phyloP scores from a whole-genome alignment of 2,329 filamentous ascomycete species.

The Trichoderma koningii region DNA sequence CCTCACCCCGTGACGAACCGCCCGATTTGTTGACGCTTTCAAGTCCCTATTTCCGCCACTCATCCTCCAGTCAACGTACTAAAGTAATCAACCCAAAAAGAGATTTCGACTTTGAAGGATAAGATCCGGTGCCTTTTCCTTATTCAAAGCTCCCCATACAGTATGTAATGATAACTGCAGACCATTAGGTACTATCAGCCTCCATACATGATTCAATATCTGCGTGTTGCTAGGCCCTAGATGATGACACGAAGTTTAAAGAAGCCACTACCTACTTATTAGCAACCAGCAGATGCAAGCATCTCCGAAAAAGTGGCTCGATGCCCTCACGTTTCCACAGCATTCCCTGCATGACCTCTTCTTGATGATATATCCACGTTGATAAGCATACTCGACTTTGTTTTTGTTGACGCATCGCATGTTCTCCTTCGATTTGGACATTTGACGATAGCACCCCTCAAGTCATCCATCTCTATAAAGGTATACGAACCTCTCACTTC shows the following conservation, averaged over 20 bases:
- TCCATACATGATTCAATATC: background rate
- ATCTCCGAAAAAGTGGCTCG: slow-evolving; percentile 3
- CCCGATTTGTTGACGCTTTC: too few species aligned
- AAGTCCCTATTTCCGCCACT: background rate
- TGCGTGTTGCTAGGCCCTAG: slow-evolving; percentile 14
- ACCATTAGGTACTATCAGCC: background rate
- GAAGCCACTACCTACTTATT: slow-evolving; percentile 5
- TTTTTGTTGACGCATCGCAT: too few species aligned
- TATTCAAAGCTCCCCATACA: background rate
- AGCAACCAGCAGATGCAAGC: slow-evolving; percentile 7
- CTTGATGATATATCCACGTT: background rate
- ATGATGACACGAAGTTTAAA: slow-evolving; percentile 5
- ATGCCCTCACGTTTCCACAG: too few species aligned
- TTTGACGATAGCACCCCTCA: background rate
- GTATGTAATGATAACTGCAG: background rate
- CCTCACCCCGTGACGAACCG: background rate
- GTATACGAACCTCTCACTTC: too few species aligned
- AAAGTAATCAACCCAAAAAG: background rate
- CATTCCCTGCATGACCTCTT: background rate
- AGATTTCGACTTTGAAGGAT: background rate
- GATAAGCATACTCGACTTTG: too few species aligned
- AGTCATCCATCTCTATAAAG: background rate
- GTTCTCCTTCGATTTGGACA: too few species aligned
- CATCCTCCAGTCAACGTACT: background rate
- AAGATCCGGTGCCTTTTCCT: background rate